Base-by-base conservation (phyloP, 2,329 filamentous ascomycete species). In the Apiospora pterosperma region DNA sequence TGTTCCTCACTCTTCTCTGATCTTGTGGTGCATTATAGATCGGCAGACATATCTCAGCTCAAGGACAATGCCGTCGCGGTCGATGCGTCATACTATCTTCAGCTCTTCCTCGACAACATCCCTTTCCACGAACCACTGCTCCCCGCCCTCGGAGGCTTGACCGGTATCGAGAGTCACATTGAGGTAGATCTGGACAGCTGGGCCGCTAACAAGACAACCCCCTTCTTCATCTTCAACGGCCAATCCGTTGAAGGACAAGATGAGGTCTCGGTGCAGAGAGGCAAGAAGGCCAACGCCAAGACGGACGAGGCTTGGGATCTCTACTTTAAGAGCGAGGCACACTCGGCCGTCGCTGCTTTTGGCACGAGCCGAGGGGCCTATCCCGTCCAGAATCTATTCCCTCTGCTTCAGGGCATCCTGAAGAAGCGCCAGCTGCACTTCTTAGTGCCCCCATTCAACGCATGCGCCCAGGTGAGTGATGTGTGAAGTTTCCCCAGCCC, bases 171-270 rank as follows among this genome's bases (percentile, higher is more conserved):
- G 77, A 83, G 81, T 69, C 90, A 91, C 72, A 90, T 99, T 68
- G 88, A 92, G 74, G 84, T 86, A 61, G 92, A 97, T 71, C 82
- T 99, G 36, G 85, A 91, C 66, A 82, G 83, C 65, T 92, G 96
- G 83, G 86, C 88, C 66, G 84, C 85, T 58, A 81, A 89, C 71
- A 86, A 87, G 23, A 90, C 97, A 62, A 87, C 83, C n/a, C 92
- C 92, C 2, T 81, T 96, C 68, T 98, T 99, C 76, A 85, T 99
- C 62, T 99, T 99, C 78, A 92, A 95, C 76, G 96, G 96, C 39
- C 87, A 97, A 72, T 88, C 93, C 42, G 85, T 93, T 66, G 88
- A 89, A 42, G 91, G 91, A 64, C 90, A 92, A 73, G 90, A 94
- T 72, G 88, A 92, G 59, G 83, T 89, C 66, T 82, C 88, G 28